Evolutionary conservation across 2,329 filamentous ascomycete species (phyloP), one percentile per base, ranked within the genome.

Genomic region (Aspergillus quadricinctus): DNA sequence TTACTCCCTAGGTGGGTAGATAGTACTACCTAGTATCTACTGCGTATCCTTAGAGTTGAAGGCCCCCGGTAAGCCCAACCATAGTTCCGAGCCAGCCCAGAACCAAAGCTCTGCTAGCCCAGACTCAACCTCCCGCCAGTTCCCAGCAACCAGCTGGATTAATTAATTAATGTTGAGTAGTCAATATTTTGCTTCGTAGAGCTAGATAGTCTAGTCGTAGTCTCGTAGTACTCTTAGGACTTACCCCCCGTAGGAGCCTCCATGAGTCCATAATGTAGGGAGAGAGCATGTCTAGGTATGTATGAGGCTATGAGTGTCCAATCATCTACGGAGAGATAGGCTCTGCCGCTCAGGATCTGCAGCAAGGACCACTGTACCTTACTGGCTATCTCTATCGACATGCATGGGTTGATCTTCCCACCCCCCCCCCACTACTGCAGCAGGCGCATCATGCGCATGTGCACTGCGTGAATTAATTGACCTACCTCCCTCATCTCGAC

Each of bases 391-490:
- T 14, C 21, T 45, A 4, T 14, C 21, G 23, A 4, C 43, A 25
- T 46, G 43, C 43, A 46, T 46, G 43, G 11, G 11, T 35, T 17
- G 31, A 46, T 46, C 43, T 11, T 46, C 43, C 11, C n/a, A 17
- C 23, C 11, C 41, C 4, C 21, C n/a, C 10, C 35, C 35, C 35
- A 37, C 35, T 7, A 29, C 28, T 10, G 11, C 41, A 27, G 49
- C 31, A 41, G 27, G 31, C 25, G 31, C 48, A 50, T 49, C 31
- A 41, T n/a, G 31, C 25, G 31, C 48, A 50, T 49, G 48, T 54
- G 48, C 49, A 48, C 35, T 54, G 52, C 53, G 37, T 50, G n/a
- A 41, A 50, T 35, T 50, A 49, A 19, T 49, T 23, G 23, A 23
- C 2, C 23, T 23, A 23, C 23, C 23, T 23, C 23, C 23, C 23